Evolutionary conservation across 257 asterid genomes (phyloP).

Genomic region (Nicotiana tabacum): DNA sequence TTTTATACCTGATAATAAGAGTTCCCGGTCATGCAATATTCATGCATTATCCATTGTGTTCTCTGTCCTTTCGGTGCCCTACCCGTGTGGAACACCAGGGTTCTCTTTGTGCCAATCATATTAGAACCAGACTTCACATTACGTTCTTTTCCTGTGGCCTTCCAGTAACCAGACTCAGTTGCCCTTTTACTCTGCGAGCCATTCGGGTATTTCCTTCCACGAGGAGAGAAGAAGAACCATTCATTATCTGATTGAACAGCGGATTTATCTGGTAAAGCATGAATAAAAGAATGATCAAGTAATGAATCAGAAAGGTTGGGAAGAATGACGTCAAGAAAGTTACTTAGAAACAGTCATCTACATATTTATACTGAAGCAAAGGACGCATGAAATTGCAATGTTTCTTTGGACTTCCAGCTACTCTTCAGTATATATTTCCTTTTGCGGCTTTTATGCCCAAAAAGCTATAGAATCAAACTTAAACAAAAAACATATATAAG

Average conservation of each 20-base stretch:
- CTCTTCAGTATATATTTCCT: background rate
- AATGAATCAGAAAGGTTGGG: background rate
- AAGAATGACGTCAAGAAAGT: background rate
- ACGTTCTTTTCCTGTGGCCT: constrained; percentile 89
- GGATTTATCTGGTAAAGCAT: constrained; percentile 43
- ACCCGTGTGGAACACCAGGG: constrained; percentile 79
- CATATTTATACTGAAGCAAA: background rate
- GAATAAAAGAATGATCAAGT: constrained; percentile 17
- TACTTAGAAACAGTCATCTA: background rate
- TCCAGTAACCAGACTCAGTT: constrained; percentile 78
- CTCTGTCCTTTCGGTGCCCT: constrained; percentile 88
- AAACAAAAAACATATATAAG: background rate
- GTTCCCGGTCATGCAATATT: constrained; percentile 50
- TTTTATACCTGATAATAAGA: constrained; percentile 39
- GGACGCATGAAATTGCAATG: background rate
- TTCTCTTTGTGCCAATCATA: constrained; percentile 73
- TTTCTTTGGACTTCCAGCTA: background rate
- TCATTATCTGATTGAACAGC: constrained; percentile 65
- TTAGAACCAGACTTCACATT: constrained; percentile 57
- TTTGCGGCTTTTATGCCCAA: background rate
- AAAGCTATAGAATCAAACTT: background rate
- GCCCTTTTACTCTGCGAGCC: constrained; percentile 89
- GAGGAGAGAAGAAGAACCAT: constrained; percentile 89
- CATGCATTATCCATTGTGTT: constrained; percentile 96
- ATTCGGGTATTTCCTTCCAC: constrained; percentile 81